Evolutionary conservation across 176 grass and related monocot species (phyloP).

Genomic region (Guadua angustifolia): DNA sequence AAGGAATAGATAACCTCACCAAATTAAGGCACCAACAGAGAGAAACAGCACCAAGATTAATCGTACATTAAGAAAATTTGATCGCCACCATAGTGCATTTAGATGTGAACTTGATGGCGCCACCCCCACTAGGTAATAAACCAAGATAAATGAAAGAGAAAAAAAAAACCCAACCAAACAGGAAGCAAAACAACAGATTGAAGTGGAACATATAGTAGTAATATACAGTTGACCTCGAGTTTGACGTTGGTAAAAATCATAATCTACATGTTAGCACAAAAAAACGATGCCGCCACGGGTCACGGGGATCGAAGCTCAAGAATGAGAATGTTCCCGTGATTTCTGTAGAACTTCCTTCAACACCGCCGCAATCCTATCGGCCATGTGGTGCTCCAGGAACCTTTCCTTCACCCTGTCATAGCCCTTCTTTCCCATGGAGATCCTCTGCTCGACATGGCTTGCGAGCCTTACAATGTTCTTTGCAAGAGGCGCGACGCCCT

Average conservation of each 20-base stretch:
- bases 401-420: conserved; percentile 72
- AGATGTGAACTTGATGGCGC: too few relatives aligned
- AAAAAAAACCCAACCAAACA: background rate
- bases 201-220: background rate
- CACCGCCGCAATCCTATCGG: conserved; percentile 67
- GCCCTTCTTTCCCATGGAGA: conserved; percentile 73
- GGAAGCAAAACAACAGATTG: background rate
- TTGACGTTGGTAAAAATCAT: background rate
- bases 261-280: conserved; percentile 17
- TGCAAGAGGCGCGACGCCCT: conserved; percentile 69
- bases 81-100: too few relatives aligned
- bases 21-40: background rate
- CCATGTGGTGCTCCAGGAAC: conserved; percentile 98
- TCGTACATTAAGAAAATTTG: background rate
- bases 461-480: conserved; percentile 76
- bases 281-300: background rate
- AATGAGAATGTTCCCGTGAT: conserved; percentile 37
- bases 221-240: background rate
- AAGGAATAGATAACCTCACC: background rate
- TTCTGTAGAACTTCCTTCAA: conserved; percentile 59
- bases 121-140: background rate
- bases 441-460: conserved; percentile 60
- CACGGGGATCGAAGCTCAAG: conserved; percentile 38
- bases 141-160: background rate
- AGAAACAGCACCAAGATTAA: background rate